phyloP scores from a whole-genome alignment of 805 yeast genomes.

The Pichia eremophila region DNA sequence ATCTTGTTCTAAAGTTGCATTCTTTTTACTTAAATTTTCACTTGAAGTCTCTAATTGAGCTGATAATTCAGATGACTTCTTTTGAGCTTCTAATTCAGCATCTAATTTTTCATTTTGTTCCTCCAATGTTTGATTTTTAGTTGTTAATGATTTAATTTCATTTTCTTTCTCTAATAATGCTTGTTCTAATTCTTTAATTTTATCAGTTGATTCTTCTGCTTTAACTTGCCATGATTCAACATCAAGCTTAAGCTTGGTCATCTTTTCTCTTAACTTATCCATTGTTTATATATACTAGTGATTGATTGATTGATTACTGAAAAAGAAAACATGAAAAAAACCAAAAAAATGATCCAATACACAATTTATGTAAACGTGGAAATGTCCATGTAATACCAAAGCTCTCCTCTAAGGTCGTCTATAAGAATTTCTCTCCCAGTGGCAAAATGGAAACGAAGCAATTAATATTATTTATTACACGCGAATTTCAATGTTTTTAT shows the following conservation, averaged over 20 bases:
- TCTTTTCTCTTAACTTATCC: conserved; percentile 41
- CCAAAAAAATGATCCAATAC: no score
- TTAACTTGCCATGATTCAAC: conserved; percentile 97
- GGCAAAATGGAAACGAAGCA: no score
- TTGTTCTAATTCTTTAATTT: conserved; percentile 86
- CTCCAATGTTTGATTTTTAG: conserved; percentile 86
- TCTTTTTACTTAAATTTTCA: conserved; percentile 85
- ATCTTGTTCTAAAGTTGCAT: conserved; percentile 81
- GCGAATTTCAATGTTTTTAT: no score
- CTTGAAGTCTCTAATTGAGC: conserved; percentile 80
- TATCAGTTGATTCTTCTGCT: conserved; percentile 75
- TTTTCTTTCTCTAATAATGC: conserved; percentile 88
- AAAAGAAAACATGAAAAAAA: no score
- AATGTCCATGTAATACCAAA: no score
- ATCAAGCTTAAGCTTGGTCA: conserved; percentile 82
- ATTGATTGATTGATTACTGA: no score
- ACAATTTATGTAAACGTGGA: no score
- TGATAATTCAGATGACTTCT: conserved; percentile 85
- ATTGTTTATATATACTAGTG: background rate
- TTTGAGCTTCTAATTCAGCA: conserved; percentile 60
- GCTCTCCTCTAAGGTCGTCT: no score
- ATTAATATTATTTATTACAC: no score
- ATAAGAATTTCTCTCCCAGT: no score
- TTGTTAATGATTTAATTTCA: conserved; percentile 84
- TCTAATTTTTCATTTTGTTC: conserved; percentile 74